These are phyloP conservation scores for Alternaria ethzedia DNA, from an alignment of 2,329 filamentous ascomycete species.

Conservation along the genomic window DNA sequence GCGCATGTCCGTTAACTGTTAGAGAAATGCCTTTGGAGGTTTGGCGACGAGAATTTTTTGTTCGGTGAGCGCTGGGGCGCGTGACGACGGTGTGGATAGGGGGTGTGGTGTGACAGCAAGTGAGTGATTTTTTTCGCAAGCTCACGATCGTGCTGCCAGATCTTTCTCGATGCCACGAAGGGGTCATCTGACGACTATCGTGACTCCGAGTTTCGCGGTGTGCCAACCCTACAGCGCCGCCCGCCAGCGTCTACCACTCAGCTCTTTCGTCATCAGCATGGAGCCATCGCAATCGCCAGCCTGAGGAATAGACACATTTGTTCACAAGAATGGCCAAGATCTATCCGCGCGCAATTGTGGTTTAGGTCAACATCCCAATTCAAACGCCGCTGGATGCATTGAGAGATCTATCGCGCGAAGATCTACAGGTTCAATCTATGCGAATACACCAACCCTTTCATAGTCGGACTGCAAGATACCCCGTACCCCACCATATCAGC, in stretches of 20 bases:
- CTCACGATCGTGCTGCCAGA: not conserved
- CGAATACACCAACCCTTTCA: conserved; percentile 7
- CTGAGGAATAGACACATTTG: not conserved
- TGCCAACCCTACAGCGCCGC: not conserved
- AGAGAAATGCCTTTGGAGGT: conserved; percentile 26
- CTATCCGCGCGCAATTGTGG: not conserved
- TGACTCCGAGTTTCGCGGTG: not conserved
- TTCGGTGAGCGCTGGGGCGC: conserved; percentile 10
- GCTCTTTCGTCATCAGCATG: not conserved
- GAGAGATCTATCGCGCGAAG: conserved; percentile 10
- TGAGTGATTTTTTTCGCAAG: not conserved
- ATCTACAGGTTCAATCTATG: not conserved
- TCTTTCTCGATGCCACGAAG: not conserved
- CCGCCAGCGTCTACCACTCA: not conserved
- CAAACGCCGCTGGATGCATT: conserved; percentile 17
- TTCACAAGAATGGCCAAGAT: not conserved
- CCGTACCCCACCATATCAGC: conserved; percentile 20
- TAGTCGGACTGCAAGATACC: conserved; percentile 22
- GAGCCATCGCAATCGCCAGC: not conserved
- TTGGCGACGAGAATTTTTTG: conserved; percentile 17
- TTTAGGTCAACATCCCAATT: not conserved
- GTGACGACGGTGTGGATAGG: conserved; percentile 4
- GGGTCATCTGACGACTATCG: not conserved
- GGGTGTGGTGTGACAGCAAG: conserved; percentile 1
- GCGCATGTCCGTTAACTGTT: conserved; percentile 25